Evolutionary conservation across 2,329 filamentous ascomycete genomes (phyloP).

Genomic region (Epichloe typhina): DNA sequence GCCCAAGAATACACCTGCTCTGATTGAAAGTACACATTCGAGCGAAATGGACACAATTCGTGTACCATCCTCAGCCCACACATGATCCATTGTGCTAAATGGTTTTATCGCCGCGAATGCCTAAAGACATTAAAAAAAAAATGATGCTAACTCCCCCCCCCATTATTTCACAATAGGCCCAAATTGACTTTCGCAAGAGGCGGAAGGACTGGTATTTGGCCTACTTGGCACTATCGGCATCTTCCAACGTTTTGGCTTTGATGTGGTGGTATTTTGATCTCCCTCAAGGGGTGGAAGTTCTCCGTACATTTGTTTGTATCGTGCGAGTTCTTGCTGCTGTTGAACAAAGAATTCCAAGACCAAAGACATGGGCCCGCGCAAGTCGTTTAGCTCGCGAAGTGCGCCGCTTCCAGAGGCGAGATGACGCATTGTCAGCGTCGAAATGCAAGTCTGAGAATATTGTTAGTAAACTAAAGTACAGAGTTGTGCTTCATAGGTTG

Average conservation of each 20-base stretch:
- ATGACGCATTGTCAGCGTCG: slow-evolving; percentile 66
- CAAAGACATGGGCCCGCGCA: slow-evolving; percentile 65
- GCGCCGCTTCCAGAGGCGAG: slow-evolving; percentile 56
- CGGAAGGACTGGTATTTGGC: background rate
- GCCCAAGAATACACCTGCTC: background rate
- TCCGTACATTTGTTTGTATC: slow-evolving; percentile 43
- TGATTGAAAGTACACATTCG: background rate
- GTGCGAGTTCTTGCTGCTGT: slow-evolving; percentile 51
- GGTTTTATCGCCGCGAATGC: background rate
- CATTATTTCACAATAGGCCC: too few relatives aligned
- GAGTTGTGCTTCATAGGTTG: background rate
- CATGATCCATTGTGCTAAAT: background rate
- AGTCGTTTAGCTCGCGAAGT: slow-evolving; percentile 51
- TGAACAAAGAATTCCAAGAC: slow-evolving; percentile 49
- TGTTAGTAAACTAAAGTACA: background rate
- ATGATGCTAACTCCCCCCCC: background rate
- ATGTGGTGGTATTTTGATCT: slow-evolving; percentile 11
- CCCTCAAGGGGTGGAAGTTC: slow-evolving; percentile 17
- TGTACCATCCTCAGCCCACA: background rate
- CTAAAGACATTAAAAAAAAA: too few relatives aligned
- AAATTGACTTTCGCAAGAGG: background rate
- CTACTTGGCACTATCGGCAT: background rate
- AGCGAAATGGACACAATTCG: background rate
- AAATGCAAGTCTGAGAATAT: slow-evolving; percentile 56
- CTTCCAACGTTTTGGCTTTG: slow-evolving; percentile 2